Conservation (phyloP, 345 rosid genomes). For the Pugionium cornutum region DNA sequence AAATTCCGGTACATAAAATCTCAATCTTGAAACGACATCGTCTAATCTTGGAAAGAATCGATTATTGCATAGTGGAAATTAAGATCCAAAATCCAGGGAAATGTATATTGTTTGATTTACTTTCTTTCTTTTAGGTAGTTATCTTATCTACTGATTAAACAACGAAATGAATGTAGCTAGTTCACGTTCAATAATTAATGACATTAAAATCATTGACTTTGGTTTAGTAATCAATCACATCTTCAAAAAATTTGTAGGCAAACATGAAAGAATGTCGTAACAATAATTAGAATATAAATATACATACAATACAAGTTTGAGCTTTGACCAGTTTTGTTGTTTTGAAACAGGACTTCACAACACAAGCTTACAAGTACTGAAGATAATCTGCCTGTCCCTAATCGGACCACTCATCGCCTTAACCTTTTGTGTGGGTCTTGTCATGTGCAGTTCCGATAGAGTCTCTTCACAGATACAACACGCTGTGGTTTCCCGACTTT, state of each 20-base stretch:
- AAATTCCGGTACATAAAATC: slow-evolving; percentile 36
- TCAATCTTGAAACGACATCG: slow-evolving; percentile 5
- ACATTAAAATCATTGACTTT: slow-evolving; percentile 34
- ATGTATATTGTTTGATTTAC: background rate
- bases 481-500: slow-evolving; percentile 15
- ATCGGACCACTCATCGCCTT: slow-evolving; percentile 49
- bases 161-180: slow-evolving; percentile 6
- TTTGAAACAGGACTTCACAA: slow-evolving; percentile 38
- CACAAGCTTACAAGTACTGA: slow-evolving; percentile 41
- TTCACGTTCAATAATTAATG: slow-evolving; percentile 3
- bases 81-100: slow-evolving; percentile 19
- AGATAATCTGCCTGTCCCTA: slow-evolving; percentile 50
- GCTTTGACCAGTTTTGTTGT: slow-evolving; percentile 24
- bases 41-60: background rate
- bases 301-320: background rate
- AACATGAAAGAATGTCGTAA: slow-evolving; percentile 23
- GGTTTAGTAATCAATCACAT: slow-evolving; percentile 15
- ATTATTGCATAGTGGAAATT: slow-evolving; percentile 17
- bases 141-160: background rate
- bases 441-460: slow-evolving; percentile 34
- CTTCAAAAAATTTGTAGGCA: slow-evolving; percentile 7
- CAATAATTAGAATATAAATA: slow-evolving; percentile 1
- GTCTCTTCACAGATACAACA: background rate
- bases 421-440: slow-evolving; percentile 42
- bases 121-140: background rate